These are phyloP conservation scores for Mortierella antarctica DNA, from an alignment of 192 early-diverging fungal species.

Conservation along the genomic window DNA sequence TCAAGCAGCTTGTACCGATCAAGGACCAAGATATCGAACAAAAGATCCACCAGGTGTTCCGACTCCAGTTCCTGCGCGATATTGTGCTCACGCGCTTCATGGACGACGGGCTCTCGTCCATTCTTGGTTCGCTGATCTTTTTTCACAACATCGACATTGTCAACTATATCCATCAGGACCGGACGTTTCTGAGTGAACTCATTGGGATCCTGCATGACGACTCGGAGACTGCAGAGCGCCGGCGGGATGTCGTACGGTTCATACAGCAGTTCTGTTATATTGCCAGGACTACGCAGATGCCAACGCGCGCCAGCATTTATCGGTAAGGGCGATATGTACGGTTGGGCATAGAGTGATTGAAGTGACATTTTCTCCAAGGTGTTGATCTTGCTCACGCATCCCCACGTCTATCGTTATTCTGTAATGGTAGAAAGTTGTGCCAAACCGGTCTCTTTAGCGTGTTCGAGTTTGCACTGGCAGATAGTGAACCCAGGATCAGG, in stretches of 20 bases:
- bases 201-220: slow-evolving; percentile 70
- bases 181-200: slow-evolving; percentile 72
- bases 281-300: slow-evolving; percentile 75
- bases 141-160: slow-evolving; percentile 89
- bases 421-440: slow-evolving; percentile 64
- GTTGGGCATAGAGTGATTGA: neutral
- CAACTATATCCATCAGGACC: slow-evolving; percentile 72
- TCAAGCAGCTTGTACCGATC: slow-evolving; percentile 83
- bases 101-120: slow-evolving; percentile 79
- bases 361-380: neutral
- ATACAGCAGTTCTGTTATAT: slow-evolving; percentile 81
- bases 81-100: slow-evolving; percentile 77
- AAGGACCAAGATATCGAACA: slow-evolving; percentile 67
- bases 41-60: slow-evolving; percentile 89
- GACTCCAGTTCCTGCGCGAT: slow-evolving; percentile 89
- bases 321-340: slow-evolving; percentile 53
- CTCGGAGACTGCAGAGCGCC: slow-evolving; percentile 57
- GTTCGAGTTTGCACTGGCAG: slow-evolving; percentile 74
- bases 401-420: slow-evolving; percentile 28
- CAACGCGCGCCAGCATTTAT: slow-evolving; percentile 69
- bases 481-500: slow-evolving; percentile 64
- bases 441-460: slow-evolving; percentile 82
- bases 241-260: slow-evolving; percentile 81
- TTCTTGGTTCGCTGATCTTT: slow-evolving; percentile 77
- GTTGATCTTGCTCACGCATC: slow-evolving; percentile 10